Base-by-base conservation (phyloP, 2,329 filamentous ascomycete genomes). In the Exophiala bonariae region DNA sequence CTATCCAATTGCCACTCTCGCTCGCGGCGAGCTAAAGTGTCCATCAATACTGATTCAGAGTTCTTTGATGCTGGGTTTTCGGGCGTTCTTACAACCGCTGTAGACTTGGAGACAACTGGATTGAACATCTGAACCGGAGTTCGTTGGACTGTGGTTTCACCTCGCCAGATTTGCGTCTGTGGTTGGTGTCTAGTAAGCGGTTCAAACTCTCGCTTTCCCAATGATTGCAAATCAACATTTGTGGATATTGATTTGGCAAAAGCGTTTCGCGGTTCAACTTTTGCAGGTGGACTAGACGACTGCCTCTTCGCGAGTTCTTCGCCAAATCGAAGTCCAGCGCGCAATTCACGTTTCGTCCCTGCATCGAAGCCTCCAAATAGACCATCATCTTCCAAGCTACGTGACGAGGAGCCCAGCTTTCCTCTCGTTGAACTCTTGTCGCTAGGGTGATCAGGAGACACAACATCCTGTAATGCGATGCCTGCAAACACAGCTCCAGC, bases 1-100 rank as follows among this genome's bases (percentile, higher is more conserved):
- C 72, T 66, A 55, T 75, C 71, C 14, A 61, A 61, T 47, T 74
- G 72, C 70, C 70, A 75, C 52, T 70, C 63, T 26, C 54, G 62
- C 61, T 73, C 65, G 19, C 64, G 63, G 23, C 49, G 44, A 34
- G 43, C 49, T 46, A 47, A 39, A 20, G 52, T 55, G 32, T 55
- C 47, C 14, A 54, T 35, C 11, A 48, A 14, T 18, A 13, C 23
- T 8, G n/a, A 10, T 7, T 47, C 36, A 26, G 18, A 9, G 19
- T 34, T 33, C 13, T 22, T 20, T 3, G 28, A 22, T 9, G 31
- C 1, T n/a, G 10, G 35, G 19, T 23, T 35, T 20, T 41, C 41
- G 10, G 47, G 54, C 14, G 48, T 56, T 31, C 46, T 26, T 33
- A 11, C 17, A 30, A 19, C 32, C n/a, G n/a, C 31, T 3, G 28